Evolutionary conservation across 352 stramenopile genomes (phyloP).

Genomic region (Pythium scleroteichum): DNA sequence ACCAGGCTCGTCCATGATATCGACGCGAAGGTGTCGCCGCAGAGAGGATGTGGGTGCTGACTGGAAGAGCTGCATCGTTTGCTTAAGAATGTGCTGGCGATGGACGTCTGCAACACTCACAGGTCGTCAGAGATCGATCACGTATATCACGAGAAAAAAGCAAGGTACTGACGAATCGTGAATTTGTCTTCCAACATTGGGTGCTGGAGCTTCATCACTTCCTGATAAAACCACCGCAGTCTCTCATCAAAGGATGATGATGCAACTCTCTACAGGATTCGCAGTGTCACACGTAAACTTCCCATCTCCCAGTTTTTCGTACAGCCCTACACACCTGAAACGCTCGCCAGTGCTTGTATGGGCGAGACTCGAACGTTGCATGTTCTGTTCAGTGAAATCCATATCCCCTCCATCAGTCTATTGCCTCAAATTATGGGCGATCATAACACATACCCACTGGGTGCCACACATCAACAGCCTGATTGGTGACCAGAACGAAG

Average conservation of each 20-base stretch:
- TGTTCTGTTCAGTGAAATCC: neutral
- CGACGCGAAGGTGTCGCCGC: constrained; percentile 72
- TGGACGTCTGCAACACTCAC: constrained; percentile 43
- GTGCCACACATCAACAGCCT: constrained; percentile 10
- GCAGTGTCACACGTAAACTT: neutral
- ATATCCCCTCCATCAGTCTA: no score
- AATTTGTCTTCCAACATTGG: constrained; percentile 55
- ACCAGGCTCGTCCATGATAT: constrained; percentile 84
- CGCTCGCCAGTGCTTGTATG: constrained; percentile 21
- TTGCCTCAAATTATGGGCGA: neutral
- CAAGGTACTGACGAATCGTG: constrained; percentile 54
- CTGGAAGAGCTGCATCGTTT: constrained; percentile 65
- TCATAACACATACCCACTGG: constrained; percentile 1
- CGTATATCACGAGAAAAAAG: neutral
- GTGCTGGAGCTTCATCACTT: constrained; percentile 59
- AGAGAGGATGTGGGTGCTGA: constrained; percentile 46
- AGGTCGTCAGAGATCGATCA: neutral
- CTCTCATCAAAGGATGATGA: constrained; percentile 57
- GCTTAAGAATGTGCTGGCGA: constrained; percentile 66
- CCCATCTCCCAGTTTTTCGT: neutral
- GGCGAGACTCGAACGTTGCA: neutral
- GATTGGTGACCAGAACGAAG: constrained; percentile 6
- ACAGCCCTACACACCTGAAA: constrained; percentile 10
- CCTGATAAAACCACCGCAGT: constrained; percentile 67
- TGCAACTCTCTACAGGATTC: constrained; percentile 5